These are phyloP conservation scores for Cryoendolithus antarcticus DNA, from an alignment of 2,329 filamentous ascomycete species.

Conservation along the genomic window DNA sequence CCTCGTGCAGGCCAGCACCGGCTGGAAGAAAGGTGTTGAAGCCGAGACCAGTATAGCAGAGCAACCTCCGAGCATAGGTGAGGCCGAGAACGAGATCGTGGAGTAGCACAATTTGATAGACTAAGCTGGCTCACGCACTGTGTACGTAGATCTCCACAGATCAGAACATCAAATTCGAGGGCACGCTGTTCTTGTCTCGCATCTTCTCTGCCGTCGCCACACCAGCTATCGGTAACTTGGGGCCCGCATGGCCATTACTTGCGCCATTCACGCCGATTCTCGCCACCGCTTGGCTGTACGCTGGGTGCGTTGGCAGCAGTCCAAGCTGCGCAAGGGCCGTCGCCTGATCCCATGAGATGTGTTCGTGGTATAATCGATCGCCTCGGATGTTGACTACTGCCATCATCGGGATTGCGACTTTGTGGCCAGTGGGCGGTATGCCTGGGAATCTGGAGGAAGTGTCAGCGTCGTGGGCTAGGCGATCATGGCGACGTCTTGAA, in stretches of 20 bases:
- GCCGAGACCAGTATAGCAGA: no score
- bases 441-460: slow-evolving; percentile 40
- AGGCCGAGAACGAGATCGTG: no score
- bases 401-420: slow-evolving; percentile 50
- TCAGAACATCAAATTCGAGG: slow-evolving; percentile 46
- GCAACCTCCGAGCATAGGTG: no score
- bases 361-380: slow-evolving; percentile 56
- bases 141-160: no score
- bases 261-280: no score
- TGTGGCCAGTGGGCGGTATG: slow-evolving; percentile 43
- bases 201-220: slow-evolving; percentile 41
- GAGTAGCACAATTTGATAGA: no score
- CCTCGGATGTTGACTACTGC: slow-evolving; percentile 56
- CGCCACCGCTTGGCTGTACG: slow-evolving; percentile 26
- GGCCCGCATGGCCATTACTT: slow-evolving; percentile 30
- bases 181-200: slow-evolving; percentile 35
- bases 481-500: neutral
- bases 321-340: slow-evolving; percentile 51
- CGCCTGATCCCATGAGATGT: slow-evolving; percentile 59
- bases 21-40: slow-evolving; percentile 30
- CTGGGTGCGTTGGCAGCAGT: slow-evolving; percentile 51
- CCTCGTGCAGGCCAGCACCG: slow-evolving; percentile 45
- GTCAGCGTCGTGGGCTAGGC: neutral
- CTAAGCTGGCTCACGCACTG: no score
- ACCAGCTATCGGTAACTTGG: slow-evolving; percentile 49